Conservation (phyloP, 2,329 filamentous ascomycete genomes). For the Ascocoryne sarcoides region DNA sequence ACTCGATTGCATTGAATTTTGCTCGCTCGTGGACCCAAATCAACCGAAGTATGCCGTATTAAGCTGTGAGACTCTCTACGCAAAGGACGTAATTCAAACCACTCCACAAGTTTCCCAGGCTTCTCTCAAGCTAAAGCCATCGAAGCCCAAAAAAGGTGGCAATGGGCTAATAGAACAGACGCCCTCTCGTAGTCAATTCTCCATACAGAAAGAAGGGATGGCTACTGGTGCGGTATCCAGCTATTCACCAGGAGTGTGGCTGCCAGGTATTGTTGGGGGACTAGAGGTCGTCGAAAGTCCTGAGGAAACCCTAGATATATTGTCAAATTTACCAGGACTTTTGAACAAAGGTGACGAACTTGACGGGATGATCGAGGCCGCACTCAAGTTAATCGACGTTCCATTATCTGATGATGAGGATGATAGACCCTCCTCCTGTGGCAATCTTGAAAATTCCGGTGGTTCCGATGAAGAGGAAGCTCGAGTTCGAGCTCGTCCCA, state of each 20-base stretch:
- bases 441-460: constrained; percentile 11
- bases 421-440: constrained; percentile 20
- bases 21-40: constrained; percentile 46
- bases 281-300: constrained; percentile 3
- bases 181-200: constrained; percentile 29
- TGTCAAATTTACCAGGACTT: neutral
- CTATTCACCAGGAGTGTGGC: constrained; percentile 1
- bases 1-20: constrained; percentile 56
- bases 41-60: constrained; percentile 50
- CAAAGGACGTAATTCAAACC: constrained; percentile 1
- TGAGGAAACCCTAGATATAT: neutral
- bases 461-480: constrained; percentile 28
- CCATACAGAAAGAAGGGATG: constrained; percentile 7
- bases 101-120: constrained; percentile 5
- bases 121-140: constrained; percentile 41
- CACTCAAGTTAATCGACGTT: constrained; percentile 51
- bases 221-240: neutral
- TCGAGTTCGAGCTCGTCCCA: constrained; percentile 2
- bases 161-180: constrained; percentile 33
- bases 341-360: constrained; percentile 44
- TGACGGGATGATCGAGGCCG: constrained; percentile 53
- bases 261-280: neutral
- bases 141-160: constrained; percentile 32
- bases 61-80: constrained; percentile 4
- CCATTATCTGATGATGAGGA: constrained; percentile 45